These are phyloP conservation scores for Pseudocercospora vitis DNA, from an alignment of 2,329 filamentous ascomycete species.

Conservation along the genomic window DNA sequence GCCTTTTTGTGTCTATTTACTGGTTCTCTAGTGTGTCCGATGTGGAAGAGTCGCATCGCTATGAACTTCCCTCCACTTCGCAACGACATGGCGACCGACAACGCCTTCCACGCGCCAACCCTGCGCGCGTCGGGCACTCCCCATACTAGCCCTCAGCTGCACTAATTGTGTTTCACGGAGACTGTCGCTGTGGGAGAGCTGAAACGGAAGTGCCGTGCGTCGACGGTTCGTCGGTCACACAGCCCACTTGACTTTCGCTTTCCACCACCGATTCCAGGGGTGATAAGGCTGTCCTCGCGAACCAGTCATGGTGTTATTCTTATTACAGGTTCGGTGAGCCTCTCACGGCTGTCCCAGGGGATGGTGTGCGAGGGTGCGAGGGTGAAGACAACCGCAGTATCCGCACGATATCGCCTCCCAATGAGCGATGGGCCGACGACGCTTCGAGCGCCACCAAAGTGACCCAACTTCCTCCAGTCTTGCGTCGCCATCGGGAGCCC, in stretches of 20 bases:
- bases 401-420: neutral
- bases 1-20: neutral
- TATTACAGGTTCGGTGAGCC: neutral
- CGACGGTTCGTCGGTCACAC: neutral
- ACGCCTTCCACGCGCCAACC: neutral
- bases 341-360: neutral
- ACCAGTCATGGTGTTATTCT: neutral
- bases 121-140: neutral
- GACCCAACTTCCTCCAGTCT: too few relatives aligned
- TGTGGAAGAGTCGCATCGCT: neutral
- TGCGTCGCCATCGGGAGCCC: neutral
- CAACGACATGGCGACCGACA: neutral
- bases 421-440: slow-evolving; percentile 4
- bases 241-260: neutral
- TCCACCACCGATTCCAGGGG: too few relatives aligned
- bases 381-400: neutral
- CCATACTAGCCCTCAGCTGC: neutral
- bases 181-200: neutral
- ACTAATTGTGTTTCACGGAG: neutral
- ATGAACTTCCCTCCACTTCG: slow-evolving; percentile 4
- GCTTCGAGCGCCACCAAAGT: neutral
- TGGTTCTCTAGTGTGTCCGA: neutral
- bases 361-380: neutral
- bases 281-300: too few relatives aligned
- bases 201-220: neutral